Base-by-base conservation (phyloP, 1,284 basidiomycete genomes). In the Austropuccinia psidii region DNA sequence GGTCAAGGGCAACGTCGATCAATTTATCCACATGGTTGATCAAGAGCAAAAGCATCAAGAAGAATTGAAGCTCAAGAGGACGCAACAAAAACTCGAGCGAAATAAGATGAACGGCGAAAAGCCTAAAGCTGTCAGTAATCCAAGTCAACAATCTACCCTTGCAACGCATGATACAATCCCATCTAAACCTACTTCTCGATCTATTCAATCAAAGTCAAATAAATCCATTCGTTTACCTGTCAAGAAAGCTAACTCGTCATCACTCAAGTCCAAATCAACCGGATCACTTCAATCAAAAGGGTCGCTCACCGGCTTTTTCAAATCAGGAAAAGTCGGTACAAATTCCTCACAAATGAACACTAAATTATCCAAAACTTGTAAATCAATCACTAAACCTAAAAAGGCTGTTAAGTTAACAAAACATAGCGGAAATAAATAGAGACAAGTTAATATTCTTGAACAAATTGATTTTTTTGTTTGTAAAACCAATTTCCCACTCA, bases 1-100 rank as follows among this genome's bases (percentile, higher is more conserved):
- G 91, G 81, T 93, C 57, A 87, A 91, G 77, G 92, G 93, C 2
- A 91, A 97, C 79, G 88, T 91, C 3, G 93, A 96, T 80, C 79
- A 79, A 29, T 91, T 93, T 80, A 89, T 89, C 2, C 81, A 82
- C 49, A 80, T 72, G 6, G 75, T 78, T 1, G 77, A 76, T 60
- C 49, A 75, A 9, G 73, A 58, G 39, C 17, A 45, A 17, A 5
- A 70, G 37, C 54, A 15, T 49, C 33, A 41, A 11, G 75, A 69
- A 41, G 50, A 31, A 19, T 21, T 55, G 4, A 64, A 52, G 68
- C n/a, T 19, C 45, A 60, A 52, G 61, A 69, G 66, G n/a, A 31
- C 43, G 8, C 33, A 47, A n/a, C 58, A 72, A 37, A 72, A 72
- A 31, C 43, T 72, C 9, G 58, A 62, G 33, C 41, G 69, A 33